Conservation (phyloP, 2,329 filamentous ascomycete genomes). For the Lasiodiplodia theobromae region DNA sequence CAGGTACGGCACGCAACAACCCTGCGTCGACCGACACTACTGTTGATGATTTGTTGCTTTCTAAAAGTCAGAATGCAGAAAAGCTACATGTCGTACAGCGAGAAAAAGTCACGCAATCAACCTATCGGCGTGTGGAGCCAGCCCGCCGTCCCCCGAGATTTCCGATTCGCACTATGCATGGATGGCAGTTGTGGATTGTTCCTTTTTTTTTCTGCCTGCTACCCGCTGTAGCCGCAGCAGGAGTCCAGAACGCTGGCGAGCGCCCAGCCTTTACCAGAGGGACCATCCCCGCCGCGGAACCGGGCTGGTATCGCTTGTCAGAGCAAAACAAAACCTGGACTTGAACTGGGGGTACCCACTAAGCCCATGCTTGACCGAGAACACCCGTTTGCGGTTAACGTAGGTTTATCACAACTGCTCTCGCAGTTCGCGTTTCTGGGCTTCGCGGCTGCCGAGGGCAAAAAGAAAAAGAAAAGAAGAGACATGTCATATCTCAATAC, state of each 20-base stretch:
- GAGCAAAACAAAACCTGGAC: not conserved
- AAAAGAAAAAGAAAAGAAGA: not conserved
- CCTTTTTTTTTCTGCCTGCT: not conserved
- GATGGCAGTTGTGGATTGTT: not conserved
- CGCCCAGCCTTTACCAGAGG: not conserved
- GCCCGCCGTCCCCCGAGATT: constrained; percentile 18
- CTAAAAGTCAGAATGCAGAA: constrained; percentile 2
- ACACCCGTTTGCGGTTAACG: not conserved
- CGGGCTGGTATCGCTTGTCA: constrained; percentile 6
- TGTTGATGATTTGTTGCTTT: not conserved
- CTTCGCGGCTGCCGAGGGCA: constrained; percentile 3
- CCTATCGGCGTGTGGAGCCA: constrained; percentile 18
- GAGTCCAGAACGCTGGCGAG: not conserved
- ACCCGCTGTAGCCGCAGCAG: constrained; percentile 6
- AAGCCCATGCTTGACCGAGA: not conserved
- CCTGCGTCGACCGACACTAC: not conserved
- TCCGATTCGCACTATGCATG: constrained; percentile 16
- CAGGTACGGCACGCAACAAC: not conserved
- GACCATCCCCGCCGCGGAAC: constrained; percentile 9
- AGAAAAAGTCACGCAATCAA: constrained; percentile 7
- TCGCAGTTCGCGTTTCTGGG: not conserved
- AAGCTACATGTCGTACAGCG: constrained; percentile 20
- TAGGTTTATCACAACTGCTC: not conserved
- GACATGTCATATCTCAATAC: constrained; percentile 8
- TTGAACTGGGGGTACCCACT: not conserved